phyloP scores from a whole-genome alignment of 2,329 filamentous ascomycete genomes.

The Phyllosticta citrichinensis region DNA sequence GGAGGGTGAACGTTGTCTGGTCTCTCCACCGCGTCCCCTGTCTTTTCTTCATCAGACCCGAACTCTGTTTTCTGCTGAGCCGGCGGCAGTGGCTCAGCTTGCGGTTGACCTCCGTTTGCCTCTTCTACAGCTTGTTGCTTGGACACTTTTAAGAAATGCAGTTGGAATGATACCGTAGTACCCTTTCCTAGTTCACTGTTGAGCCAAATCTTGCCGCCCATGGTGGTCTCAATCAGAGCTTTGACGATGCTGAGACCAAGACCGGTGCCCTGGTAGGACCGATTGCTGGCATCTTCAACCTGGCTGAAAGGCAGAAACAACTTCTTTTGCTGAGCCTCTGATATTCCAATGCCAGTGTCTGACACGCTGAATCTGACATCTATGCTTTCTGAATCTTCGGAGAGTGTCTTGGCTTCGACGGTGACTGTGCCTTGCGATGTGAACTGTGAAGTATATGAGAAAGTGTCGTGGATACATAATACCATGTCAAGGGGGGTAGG shows the following conservation, averaged over 20 bases:
- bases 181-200: conserved; percentile 65
- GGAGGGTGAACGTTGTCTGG: conserved; percentile 17
- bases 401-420: conserved; percentile 63
- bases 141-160: conserved; percentile 76
- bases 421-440: conserved; percentile 80
- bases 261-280: conserved; percentile 86
- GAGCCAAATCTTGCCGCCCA: conserved; percentile 75
- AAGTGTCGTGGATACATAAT: neutral
- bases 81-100: neutral
- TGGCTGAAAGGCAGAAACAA: conserved; percentile 90
- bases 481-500: too few relatives aligned
- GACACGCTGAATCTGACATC: conserved; percentile 75
- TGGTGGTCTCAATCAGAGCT: conserved; percentile 83
- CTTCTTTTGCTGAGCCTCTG: conserved; percentile 69
- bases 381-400: conserved; percentile 59
- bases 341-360: conserved; percentile 88
- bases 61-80: neutral
- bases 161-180: conserved; percentile 66
- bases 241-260: conserved; percentile 91
- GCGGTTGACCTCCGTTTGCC: conserved; percentile 40
- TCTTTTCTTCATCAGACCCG: conserved; percentile 26
- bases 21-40: conserved; percentile 31
- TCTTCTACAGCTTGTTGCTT: conserved; percentile 44
- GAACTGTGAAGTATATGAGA: conserved; percentile 41
- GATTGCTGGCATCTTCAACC: conserved; percentile 79